Evolutionary conservation across 108 stramenopile species (phyloP).

Genomic region (Epithemia pelagica): DNA sequence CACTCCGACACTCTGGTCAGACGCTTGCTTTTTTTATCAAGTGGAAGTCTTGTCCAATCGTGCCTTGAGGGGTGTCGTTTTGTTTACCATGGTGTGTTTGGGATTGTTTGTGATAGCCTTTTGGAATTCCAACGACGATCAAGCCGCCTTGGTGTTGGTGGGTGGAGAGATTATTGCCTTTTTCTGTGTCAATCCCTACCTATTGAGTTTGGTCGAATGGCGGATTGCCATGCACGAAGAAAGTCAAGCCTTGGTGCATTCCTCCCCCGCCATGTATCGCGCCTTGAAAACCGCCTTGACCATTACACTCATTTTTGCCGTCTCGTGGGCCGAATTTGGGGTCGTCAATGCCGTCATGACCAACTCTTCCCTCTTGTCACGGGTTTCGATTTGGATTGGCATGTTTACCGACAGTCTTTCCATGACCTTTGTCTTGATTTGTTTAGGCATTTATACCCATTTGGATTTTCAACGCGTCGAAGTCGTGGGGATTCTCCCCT

Average conservation of each 20-base stretch:
- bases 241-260: slow-evolving; percentile 53
- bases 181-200: slow-evolving; percentile 58
- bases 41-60: slow-evolving; percentile 43
- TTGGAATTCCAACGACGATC: slow-evolving; percentile 41
- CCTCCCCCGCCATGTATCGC: slow-evolving; percentile 48
- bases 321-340: slow-evolving; percentile 35
- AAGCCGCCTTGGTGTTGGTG: slow-evolving; percentile 41
- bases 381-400: slow-evolving; percentile 28
- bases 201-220: slow-evolving; percentile 54
- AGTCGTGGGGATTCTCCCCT: slow-evolving; percentile 49
- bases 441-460: slow-evolving; percentile 44
- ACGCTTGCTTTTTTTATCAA: slow-evolving; percentile 56
- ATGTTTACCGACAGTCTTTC: slow-evolving; percentile 46
- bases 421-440: slow-evolving; percentile 43
- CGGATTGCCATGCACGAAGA: slow-evolving; percentile 53
- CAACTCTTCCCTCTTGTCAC: slow-evolving; percentile 17
- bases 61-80: slow-evolving; percentile 31
- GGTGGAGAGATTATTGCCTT: slow-evolving; percentile 43
- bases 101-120: slow-evolving; percentile 38
- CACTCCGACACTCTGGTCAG: no score
- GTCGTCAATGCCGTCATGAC: slow-evolving; percentile 24
- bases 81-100: slow-evolving; percentile 38
- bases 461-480: slow-evolving; percentile 47
- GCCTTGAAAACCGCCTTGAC: slow-evolving; percentile 38
- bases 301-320: slow-evolving; percentile 25